Conservation (phyloP, 2,329 filamentous ascomycete genomes). For the Trichoderma endophyticum region DNA sequence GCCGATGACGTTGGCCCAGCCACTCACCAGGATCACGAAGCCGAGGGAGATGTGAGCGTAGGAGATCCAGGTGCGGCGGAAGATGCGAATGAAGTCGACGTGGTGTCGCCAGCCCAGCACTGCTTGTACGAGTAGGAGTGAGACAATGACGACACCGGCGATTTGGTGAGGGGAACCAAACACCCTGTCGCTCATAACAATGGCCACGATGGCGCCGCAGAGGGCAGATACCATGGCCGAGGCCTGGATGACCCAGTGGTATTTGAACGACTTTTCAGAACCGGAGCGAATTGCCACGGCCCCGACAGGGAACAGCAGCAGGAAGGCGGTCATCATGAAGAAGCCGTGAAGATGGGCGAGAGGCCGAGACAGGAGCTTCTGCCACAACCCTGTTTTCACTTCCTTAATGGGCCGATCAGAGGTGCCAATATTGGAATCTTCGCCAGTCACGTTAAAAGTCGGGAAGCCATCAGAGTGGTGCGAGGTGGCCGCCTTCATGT, state of each 20-base stretch:
- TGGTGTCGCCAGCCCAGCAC: slow-evolving; percentile 24
- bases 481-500: slow-evolving; percentile 22
- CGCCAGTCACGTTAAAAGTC: background rate
- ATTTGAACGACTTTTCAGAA: slow-evolving; percentile 19
- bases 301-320: slow-evolving; percentile 21
- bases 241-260: slow-evolving; percentile 23
- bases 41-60: slow-evolving; percentile 22
- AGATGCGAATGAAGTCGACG: slow-evolving; percentile 21
- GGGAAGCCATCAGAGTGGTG: slow-evolving; percentile 16
- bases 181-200: slow-evolving; percentile 4
- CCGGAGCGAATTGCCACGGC: slow-evolving; percentile 22
- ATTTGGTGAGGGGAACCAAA: slow-evolving; percentile 20
- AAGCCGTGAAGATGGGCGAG: slow-evolving; percentile 20
- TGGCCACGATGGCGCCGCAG: slow-evolving; percentile 10
- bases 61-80: slow-evolving; percentile 23
- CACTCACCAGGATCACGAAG: slow-evolving; percentile 14
- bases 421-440: slow-evolving; percentile 7
- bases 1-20: slow-evolving; percentile 18
- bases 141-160: slow-evolving; percentile 18
- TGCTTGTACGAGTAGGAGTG: slow-evolving; percentile 16
- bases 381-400: background rate
- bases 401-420: slow-evolving; percentile 17
- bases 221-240: slow-evolving; percentile 1
- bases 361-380: background rate
- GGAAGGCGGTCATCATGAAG: slow-evolving; percentile 21